phyloP scores from a whole-genome alignment of 805 yeast genomes.

The Wickerhamomyces strasburgensis region DNA sequence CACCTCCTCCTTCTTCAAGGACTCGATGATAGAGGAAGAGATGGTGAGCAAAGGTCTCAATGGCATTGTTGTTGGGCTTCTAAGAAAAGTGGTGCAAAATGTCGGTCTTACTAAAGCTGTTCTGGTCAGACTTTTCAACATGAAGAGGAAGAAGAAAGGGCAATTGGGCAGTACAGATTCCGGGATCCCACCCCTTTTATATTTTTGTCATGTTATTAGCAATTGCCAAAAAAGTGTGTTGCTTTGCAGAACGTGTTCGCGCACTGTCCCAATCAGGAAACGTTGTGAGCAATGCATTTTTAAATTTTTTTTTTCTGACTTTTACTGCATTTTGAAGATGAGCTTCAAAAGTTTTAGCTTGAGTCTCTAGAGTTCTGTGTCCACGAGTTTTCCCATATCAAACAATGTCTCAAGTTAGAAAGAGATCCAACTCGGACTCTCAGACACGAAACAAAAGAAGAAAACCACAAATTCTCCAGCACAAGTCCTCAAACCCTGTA shows the following conservation, averaged over 20 bases:
- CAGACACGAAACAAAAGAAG: constrained; percentile 16
- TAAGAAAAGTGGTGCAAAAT: background rate
- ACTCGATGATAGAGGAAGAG: constrained; percentile 29
- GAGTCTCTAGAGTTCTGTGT: background rate
- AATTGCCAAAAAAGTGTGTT: background rate
- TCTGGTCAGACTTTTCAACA: background rate
- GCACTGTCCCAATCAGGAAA: no score
- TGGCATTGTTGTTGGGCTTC: constrained; percentile 11
- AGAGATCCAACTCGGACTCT: constrained; percentile 15
- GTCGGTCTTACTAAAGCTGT: background rate
- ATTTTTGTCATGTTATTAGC: no score
- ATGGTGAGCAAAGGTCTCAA: constrained; percentile 24
- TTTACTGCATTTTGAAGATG: background rate
- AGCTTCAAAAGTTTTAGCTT: no score
- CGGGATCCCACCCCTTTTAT: no score
- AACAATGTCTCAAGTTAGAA: constrained; percentile 11
- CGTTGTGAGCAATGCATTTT: background rate
- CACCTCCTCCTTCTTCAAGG: constrained; percentile 35
- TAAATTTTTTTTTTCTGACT: background rate
- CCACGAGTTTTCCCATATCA: background rate
- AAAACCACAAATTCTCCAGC: constrained; percentile 14
- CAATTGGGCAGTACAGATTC: background rate
- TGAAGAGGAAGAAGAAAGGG: background rate
- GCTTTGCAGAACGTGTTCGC: background rate
- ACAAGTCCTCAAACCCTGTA: constrained; percentile 33